These are phyloP conservation scores for Amaranthus cruentus DNA, from an alignment of 148 eudicot species.

Conservation along the genomic window DNA sequence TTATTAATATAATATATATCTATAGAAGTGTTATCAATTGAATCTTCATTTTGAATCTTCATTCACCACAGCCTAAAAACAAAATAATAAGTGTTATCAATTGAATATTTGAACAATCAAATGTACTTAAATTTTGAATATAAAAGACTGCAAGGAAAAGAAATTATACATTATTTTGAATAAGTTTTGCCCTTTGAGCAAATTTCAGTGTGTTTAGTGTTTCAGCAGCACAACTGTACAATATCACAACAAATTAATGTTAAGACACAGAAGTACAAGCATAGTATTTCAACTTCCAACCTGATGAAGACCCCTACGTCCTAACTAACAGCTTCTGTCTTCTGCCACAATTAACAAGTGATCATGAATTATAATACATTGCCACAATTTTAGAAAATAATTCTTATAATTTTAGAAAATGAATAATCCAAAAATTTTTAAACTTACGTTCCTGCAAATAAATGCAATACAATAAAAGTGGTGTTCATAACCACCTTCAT, in stretches of 20 bases:
- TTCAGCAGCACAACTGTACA: conserved; percentile 82
- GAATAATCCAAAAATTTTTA: too few species aligned
- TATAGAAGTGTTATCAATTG: too few species aligned
- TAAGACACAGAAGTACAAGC: conserved; percentile 1
- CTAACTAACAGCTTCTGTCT: too few species aligned
- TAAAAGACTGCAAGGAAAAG: conserved; percentile 4
- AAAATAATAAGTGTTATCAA: conserved; percentile 6
- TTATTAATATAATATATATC: too few species aligned
- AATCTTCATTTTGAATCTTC: too few species aligned
- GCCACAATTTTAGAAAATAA: too few species aligned
- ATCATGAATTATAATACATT: too few species aligned
- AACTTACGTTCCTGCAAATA: too few species aligned
- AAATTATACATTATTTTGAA: conserved; percentile 91
- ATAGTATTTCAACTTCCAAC: conserved; percentile 1
- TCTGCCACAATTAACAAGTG: too few species aligned
- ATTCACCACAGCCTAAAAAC: conserved; percentile 76
- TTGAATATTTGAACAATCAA: neutral
- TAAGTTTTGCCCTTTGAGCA: conserved; percentile 92
- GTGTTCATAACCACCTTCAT: too few species aligned
- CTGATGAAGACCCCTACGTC: conserved; percentile 30
- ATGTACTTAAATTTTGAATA: neutral
- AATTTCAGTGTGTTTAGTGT: conserved; percentile 91
- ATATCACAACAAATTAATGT: conserved; percentile 2
- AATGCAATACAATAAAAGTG: too few species aligned
- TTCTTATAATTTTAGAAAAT: too few species aligned